Base-by-base conservation (phyloP, 768 basidiomycete species). In the Hypsizygus marmoreus region DNA sequence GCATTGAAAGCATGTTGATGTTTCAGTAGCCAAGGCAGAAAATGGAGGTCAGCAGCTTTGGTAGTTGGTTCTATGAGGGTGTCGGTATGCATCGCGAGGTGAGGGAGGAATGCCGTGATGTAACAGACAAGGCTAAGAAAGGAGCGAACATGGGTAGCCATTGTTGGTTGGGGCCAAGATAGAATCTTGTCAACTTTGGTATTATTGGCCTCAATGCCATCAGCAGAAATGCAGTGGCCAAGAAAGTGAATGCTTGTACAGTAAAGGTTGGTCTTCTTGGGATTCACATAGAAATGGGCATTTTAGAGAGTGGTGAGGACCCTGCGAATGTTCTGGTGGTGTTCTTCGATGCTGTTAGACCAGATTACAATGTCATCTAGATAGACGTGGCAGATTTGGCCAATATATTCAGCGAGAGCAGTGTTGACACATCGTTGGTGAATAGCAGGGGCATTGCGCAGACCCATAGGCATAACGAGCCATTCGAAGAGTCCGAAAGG, bases 351-450 rank as follows among this genome's bases (percentile, higher is more conserved):
- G 0, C 56, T 48, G 0, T 71, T 3, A 0, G 72, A 77, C 65
- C 68, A 76, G 13, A 75, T 71, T 5, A 76, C 55, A 22, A 76
- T 70, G 35, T 75, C 67, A 45, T 77, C 70, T 0, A 76, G 54
- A 48, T 75, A 75, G 2, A 72, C 61, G 38, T 75, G 67, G 35
- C 71, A 68, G 30, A 74, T 64, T 31, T n/a, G n/a, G n/a, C n/a
- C n/a, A 14, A 38, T 38, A 14, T 25, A 42, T 53, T 28, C 0
- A 54, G n/a, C 0, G 79, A 53, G 0, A n/a, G 61, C 64, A 10
- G 35, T 37, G 0, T 51, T 61, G 0, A 71, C 57, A 0, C 55
- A 45, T 0, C 52, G 47, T 32, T 71, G 66, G 22, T 71, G 65
- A 13, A 64, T 61, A 0, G 64, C 34, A 2, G 63, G 64, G 2